These are phyloP conservation scores for Prunus mira DNA, from an alignment of 306 rosid species.

Conservation along the genomic window DNA sequence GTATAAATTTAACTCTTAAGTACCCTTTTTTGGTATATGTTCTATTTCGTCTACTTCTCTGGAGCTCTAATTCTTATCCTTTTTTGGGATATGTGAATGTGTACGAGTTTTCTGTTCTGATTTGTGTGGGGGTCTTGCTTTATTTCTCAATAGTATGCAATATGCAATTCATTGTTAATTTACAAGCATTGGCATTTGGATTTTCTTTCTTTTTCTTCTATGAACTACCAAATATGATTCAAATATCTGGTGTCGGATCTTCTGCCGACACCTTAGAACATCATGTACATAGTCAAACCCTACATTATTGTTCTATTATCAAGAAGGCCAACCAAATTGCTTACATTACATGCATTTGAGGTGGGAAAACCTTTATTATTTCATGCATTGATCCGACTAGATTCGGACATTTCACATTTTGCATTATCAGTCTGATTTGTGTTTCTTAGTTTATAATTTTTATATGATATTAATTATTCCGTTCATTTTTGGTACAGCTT, in stretches of 20 bases:
- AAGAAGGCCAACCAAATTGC: neutral
- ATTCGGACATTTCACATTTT: neutral
- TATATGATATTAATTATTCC: too few species aligned
- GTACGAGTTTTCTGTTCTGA: slow-evolving; percentile 24
- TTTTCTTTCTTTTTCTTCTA: neutral
- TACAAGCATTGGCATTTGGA: neutral
- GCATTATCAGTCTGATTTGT: neutral
- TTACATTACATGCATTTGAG: neutral
- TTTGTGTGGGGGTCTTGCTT: neutral
- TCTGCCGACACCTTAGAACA: neutral
- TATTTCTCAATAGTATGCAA: neutral
- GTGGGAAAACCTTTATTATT: neutral
- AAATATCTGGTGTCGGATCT: neutral
- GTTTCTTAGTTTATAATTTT: neutral
- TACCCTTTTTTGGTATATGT: neutral
- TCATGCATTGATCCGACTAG: neutral
- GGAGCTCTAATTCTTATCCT: neutral
- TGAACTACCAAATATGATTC: neutral
- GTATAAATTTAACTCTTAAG: neutral
- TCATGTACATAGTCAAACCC: neutral
- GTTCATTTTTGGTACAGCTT: neutral
- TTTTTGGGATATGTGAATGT: slow-evolving; percentile 80
- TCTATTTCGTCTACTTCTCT: neutral
- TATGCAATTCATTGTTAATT: neutral
- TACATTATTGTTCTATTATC: neutral